Conservation (phyloP, 345 rosid genomes). For the Linum usitatissimum region DNA sequence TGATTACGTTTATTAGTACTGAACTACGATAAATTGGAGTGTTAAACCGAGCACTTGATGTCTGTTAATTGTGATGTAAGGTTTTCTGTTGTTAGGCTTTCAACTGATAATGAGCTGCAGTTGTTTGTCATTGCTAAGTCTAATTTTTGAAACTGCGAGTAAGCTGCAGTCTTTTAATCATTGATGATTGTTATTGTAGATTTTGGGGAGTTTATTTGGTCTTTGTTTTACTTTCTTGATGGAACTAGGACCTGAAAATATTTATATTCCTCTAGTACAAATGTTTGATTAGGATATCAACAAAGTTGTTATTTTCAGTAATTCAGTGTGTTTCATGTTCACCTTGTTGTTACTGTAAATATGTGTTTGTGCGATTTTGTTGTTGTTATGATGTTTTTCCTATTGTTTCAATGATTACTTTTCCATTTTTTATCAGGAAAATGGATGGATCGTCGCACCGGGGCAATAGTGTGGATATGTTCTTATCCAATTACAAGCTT, state of each 20-base stretch:
- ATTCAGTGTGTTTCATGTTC: background rate
- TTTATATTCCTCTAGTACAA: background rate
- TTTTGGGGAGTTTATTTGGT: background rate
- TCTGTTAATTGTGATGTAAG: background rate
- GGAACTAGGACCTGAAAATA: background rate
- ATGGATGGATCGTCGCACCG: conserved; percentile 46
- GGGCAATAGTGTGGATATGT: conserved; percentile 40
- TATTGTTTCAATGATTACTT: background rate
- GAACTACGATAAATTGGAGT: background rate
- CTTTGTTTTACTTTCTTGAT: background rate
- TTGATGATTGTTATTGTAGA: background rate
- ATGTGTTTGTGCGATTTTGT: background rate
- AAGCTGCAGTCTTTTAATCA: background rate
- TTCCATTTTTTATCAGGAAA: conserved; percentile 9
- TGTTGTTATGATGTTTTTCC: background rate
- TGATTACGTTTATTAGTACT: background rate
- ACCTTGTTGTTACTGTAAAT: background rate
- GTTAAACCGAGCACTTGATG: background rate
- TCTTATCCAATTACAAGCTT: conserved; percentile 60
- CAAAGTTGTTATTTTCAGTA: background rate
- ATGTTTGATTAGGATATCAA: background rate
- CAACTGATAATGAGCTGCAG: background rate
- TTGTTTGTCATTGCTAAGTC: background rate
- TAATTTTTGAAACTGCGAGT: background rate
- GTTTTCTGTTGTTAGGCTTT: background rate